Conservation (phyloP, 345 rosid genomes). For the Eucalyptus tenuipes region DNA sequence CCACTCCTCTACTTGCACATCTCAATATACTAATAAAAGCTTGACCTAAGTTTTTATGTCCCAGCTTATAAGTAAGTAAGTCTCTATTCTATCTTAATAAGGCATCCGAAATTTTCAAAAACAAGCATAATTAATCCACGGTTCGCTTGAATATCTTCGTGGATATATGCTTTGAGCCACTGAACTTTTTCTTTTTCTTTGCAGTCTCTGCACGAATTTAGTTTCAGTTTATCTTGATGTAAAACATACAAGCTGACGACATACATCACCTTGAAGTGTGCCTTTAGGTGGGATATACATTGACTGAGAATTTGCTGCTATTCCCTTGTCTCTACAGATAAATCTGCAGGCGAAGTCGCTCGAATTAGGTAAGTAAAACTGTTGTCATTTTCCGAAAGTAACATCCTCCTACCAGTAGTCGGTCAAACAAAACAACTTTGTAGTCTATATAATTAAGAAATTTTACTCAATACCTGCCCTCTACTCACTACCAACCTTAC, state of each 20-base stretch:
- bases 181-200: neutral
- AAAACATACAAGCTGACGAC: neutral
- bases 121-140: neutral
- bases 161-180: neutral
- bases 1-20: neutral
- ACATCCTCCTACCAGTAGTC: neutral
- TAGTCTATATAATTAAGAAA: neutral
- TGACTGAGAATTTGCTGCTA: neutral
- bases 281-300: neutral
- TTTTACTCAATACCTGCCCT: neutral
- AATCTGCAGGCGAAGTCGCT: neutral
- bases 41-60: neutral
- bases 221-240: neutral
- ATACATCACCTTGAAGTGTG: neutral
- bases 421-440: neutral
- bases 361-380: neutral
- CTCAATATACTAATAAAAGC: neutral
- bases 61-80: neutral
- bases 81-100: neutral
- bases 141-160: neutral
- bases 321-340: neutral
- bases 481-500: neutral
- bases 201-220: neutral
- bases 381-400: neutral
- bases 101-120: neutral